A percentile compares a stretch with the other conserved stretches of the same genome.
Conservation (phyloP, 768 basidiomycete species). For the Naganishia kalamii region DNA sequence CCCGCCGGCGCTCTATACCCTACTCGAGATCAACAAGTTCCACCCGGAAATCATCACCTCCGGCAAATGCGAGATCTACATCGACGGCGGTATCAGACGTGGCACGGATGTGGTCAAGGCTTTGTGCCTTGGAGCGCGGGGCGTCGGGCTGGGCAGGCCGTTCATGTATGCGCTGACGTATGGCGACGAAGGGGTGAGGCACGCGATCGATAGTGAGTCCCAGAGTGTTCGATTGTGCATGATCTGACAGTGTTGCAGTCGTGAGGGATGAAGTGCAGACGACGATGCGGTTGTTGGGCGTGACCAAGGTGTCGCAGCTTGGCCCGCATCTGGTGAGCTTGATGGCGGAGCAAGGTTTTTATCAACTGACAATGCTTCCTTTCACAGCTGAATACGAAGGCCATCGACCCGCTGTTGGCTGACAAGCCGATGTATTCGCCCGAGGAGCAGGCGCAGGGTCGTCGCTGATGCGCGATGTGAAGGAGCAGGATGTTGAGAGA, state of each 20-base stretch:
- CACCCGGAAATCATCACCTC: conserved; percentile 68
- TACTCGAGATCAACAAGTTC: conserved; percentile 65
- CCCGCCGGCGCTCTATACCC: conserved; percentile 52
- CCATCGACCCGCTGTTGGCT: conserved; percentile 22
- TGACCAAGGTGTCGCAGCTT: conserved; percentile 46
- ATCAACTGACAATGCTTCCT: background rate
- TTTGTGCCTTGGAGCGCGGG: conserved; percentile 58
- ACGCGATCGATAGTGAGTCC: conserved; percentile 44
- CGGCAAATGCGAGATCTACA: conserved; percentile 53
- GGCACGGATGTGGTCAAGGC: conserved; percentile 89
- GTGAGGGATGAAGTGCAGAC: conserved; percentile 50
- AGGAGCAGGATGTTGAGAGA: too few relatives aligned
- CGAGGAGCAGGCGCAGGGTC: background rate
- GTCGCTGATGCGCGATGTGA: background rate
- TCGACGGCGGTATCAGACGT: conserved; percentile 58
- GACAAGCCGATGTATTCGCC: conserved; percentile 18
- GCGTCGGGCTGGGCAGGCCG: conserved; percentile 46
- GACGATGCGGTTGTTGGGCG: conserved; percentile 49
- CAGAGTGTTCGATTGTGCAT: background rate
- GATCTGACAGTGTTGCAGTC: conserved; percentile 33
- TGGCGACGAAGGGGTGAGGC: conserved; percentile 46
- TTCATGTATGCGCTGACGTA: conserved; percentile 48
- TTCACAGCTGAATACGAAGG: conserved; percentile 27
- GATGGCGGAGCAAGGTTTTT: background rate
- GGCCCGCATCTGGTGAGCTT: conserved; percentile 44